Evolutionary conservation across 1,139 yeast species (phyloP).

Genomic region (Kazachstania sp.): DNA sequence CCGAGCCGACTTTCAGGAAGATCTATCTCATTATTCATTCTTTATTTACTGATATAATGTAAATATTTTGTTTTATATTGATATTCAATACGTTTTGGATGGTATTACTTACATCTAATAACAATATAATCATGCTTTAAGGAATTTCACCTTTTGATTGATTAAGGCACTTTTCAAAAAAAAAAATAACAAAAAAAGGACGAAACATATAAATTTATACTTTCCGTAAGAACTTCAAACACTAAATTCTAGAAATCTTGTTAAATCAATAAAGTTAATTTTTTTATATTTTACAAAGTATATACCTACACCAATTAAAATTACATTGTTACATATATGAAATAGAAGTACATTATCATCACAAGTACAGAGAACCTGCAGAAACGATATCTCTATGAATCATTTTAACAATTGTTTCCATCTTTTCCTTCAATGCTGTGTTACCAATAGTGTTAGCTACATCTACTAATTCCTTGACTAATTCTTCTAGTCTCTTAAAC

Average conservation of each 20-base stretch:
- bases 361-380: slow-evolving; percentile 73
- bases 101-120: too few relatives aligned
- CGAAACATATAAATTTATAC: too few relatives aligned
- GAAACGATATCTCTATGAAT: slow-evolving; percentile 95
- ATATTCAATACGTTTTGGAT: too few relatives aligned
- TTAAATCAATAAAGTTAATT: too few relatives aligned
- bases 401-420: slow-evolving; percentile 75
- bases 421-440: slow-evolving; percentile 71
- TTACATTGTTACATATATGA: not conserved
- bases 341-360: slow-evolving; percentile 1
- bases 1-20: slow-evolving; percentile 41
- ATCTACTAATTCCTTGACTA: slow-evolving; percentile 77
- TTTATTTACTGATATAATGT: too few relatives aligned
- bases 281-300: not conserved
- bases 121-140: too few relatives aligned
- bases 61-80: too few relatives aligned
- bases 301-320: not conserved
- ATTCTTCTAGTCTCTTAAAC: slow-evolving; percentile 88
- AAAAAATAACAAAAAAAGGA: too few relatives aligned
- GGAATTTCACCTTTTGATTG: too few relatives aligned
- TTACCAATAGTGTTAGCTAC: slow-evolving; percentile 95
- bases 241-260: too few relatives aligned
- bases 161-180: too few relatives aligned
- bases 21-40: not conserved
- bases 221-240: too few relatives aligned